These are phyloP conservation scores for Cenchrus purpureus DNA, from an alignment of 176 grass and related monocot genomes.

Conservation along the genomic window DNA sequence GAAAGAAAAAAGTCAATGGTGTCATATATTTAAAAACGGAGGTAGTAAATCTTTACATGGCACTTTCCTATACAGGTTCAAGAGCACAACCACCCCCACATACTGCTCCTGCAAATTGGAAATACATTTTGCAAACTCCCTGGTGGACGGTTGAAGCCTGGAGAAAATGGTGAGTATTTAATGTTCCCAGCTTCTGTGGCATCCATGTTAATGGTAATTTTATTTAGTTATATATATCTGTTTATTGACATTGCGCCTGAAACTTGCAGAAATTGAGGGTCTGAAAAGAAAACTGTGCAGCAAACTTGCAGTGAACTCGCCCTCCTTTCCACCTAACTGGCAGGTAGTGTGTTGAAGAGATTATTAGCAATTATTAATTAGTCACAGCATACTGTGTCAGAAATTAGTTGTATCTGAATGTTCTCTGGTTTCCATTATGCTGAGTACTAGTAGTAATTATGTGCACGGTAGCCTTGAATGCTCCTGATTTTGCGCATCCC, in stretches of 20 bases:
- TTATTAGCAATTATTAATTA: conserved; percentile 16
- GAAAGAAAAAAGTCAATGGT: no score
- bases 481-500: neutral
- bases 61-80: conserved; percentile 62
- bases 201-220: neutral
- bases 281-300: conserved; percentile 92
- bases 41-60: neutral
- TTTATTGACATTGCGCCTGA: conserved; percentile 26
- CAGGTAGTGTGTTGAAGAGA: conserved; percentile 58
- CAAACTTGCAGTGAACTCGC: conserved; percentile 89
- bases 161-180: conserved; percentile 76
- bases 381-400: neutral
- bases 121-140: conserved; percentile 99
- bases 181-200: neutral
- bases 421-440: neutral
- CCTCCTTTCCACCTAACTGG: conserved; percentile 94
- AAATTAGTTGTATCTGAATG: conserved; percentile 4
- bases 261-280: conserved; percentile 83
- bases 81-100: conserved; percentile 98
- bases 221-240: conserved; percentile 28
- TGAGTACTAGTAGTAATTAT: conserved; percentile 1
- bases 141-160: conserved; percentile 94
- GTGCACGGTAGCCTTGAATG: neutral
- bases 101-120: conserved; percentile 93
- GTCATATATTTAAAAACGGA: no score